These are phyloP conservation scores for Myxozyma neglecta DNA, from an alignment of 805 yeast genomes.

Conservation along the genomic window DNA sequence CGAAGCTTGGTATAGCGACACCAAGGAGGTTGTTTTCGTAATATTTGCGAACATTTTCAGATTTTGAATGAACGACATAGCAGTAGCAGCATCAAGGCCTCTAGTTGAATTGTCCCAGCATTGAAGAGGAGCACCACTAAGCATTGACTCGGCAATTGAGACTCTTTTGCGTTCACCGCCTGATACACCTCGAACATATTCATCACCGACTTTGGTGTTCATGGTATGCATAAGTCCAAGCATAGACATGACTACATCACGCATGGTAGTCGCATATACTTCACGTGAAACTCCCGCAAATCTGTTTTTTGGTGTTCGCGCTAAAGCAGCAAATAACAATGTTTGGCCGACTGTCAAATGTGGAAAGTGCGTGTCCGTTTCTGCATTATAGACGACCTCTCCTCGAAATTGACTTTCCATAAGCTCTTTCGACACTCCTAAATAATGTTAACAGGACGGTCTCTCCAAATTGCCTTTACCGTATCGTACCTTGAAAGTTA, in stretches of 20 bases:
- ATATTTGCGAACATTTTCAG: conserved; percentile 56
- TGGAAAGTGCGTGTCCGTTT: conserved; percentile 62
- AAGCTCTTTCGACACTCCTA: conserved; percentile 45
- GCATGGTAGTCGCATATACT: conserved; percentile 49
- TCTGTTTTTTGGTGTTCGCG: conserved; percentile 59
- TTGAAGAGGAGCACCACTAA: conserved; percentile 50
- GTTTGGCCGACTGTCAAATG: conserved; percentile 62
- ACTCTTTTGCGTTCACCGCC: conserved; percentile 62
- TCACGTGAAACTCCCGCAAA: conserved; percentile 54
- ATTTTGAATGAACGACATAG: conserved; percentile 61
- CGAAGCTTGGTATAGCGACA: conserved; percentile 63
- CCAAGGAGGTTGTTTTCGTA: conserved; percentile 52
- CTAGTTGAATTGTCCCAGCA: conserved; percentile 72
- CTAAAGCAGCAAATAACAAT: conserved; percentile 52
- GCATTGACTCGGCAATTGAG: conserved; percentile 53
- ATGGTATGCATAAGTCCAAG: conserved; percentile 46
- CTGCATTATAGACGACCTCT: conserved; percentile 64
- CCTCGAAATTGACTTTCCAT: conserved; percentile 55
- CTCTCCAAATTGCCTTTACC: conserved; percentile 38
- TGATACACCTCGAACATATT: conserved; percentile 56
- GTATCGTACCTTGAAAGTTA: conserved; percentile 40
- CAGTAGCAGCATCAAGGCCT: conserved; percentile 71
- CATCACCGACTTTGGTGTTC: conserved; percentile 48
- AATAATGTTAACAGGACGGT: not conserved
- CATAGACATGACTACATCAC: conserved; percentile 53